Percentiles rank a stretch among this genome's conserved stretches.
Conservation (phyloP, 345 rosid genomes). For the Cardiospermum halicacabum region DNA sequence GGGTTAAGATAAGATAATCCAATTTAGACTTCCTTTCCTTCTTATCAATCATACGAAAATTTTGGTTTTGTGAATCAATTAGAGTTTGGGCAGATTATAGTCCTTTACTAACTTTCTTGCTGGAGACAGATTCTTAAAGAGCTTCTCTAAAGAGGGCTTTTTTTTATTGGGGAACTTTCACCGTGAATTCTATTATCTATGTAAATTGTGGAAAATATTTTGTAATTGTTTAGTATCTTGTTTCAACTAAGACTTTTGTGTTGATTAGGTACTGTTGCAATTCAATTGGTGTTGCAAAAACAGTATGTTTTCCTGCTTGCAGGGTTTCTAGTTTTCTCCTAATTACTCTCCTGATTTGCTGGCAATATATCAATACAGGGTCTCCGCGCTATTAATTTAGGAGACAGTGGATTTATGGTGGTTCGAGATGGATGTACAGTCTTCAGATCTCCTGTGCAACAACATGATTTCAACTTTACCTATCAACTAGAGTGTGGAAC, state of each 20-base stretch:
- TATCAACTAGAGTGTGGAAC: constrained; percentile 88
- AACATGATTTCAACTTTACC: constrained; percentile 91
- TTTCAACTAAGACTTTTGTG: neutral
- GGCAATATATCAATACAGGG: constrained; percentile 35
- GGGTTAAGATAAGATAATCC: no score
- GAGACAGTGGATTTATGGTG: constrained; percentile 98
- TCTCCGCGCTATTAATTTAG: constrained; percentile 75
- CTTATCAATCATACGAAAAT: no score
- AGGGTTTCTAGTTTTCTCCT: neutral
- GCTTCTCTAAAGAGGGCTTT: no score
- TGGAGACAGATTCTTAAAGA: no score
- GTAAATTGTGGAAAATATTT: neutral
- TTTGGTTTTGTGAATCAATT: no score
- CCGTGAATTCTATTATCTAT: neutral
- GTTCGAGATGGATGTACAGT: constrained; percentile 90
- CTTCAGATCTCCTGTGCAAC: constrained; percentile 93
- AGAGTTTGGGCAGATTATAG: no score
- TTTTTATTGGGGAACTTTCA: neutral
- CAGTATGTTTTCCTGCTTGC: neutral
- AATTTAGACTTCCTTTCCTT: no score
- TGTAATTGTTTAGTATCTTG: neutral
- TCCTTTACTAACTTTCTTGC: no score
- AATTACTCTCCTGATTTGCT: neutral
- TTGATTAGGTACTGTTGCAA: neutral
- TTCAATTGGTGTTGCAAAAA: neutral